Base-by-base conservation (phyloP, 257 asterid genomes). In the Penstemon barbatus region DNA sequence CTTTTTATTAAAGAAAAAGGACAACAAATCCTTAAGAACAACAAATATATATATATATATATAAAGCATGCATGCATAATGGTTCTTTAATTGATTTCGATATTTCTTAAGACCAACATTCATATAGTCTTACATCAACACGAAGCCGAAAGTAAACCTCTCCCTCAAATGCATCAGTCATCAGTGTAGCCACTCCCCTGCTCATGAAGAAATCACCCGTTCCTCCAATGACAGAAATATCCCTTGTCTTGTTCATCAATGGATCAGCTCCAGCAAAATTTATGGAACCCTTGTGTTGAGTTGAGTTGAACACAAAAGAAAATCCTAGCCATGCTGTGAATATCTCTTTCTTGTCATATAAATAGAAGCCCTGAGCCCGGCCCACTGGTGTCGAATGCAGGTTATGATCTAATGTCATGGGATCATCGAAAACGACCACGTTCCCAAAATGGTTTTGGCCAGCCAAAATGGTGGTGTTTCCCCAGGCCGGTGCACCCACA, bases 161-260 rank as follows among this genome's bases (percentile, higher is more conserved):
- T 2, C 86, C 90, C 51, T 91, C 96, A 3, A 75, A 66, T 0
- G 98, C 86, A 77, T 89, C 96, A 0, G 96, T 91, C 52, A 6
- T 66, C 74, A 91, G 11, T 12, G 92, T 84, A 3, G 96, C 98
- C 49, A 87, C 78, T 19, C 98, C 98, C 74, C 96, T 77, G 3
- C 83, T n/a, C 96, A 91, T 87, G 87, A 91, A 91, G 72, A 89
- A 91, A 44, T 91, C 96, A 0, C 96, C 98, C 0, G 98, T 89
- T 5, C 98, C 96, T 1, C 98, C 98, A 6, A 91, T 69, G 3
- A 91, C 94, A 44, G 95, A 87, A 45, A 91, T 67, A 62, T 91
- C 96, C 82, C 96, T 85, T 0, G 88, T 83, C 87, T 85, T 84
- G 68, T 86, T 82, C 90, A 85, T 78, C 70, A 89, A 33, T 9